These are phyloP conservation scores for Acacia concinna DNA, from an alignment of 331 rosid species.

Conservation along the genomic window DNA sequence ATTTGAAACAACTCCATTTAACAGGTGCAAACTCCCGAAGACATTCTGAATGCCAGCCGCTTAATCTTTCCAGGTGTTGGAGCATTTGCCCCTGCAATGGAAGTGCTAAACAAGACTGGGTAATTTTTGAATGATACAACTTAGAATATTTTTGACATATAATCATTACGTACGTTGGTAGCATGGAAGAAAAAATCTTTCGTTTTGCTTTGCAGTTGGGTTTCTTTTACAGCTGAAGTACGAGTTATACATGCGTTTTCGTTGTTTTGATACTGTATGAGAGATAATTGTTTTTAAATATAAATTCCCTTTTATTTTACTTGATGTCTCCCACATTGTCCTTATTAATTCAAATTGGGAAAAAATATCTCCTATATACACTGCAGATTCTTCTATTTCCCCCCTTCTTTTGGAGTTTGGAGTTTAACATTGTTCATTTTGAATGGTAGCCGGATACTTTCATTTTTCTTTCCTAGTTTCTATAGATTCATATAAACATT, in stretches of 20 bases:
- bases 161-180: background rate
- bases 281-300: background rate
- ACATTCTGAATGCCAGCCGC: conserved; percentile 72
- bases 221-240: background rate
- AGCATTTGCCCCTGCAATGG: conserved; percentile 93
- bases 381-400: background rate
- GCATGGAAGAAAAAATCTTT: background rate
- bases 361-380: background rate
- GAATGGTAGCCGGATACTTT: conserved; percentile 12
- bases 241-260: background rate
- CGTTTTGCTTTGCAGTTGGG: background rate
- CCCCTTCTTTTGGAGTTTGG: conserved; percentile 4
- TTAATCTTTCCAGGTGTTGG: conserved; percentile 91
- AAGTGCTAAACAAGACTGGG: conserved; percentile 81
- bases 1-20: conserved; percentile 17
- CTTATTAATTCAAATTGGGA: conserved; percentile 4
- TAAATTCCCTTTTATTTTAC: background rate
- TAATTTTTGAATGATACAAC: conserved; percentile 12
- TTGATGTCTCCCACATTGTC: background rate
- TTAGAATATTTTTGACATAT: background rate
- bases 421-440: background rate
- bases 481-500: conserved; percentile 15
- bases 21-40: conserved; percentile 81
- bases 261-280: background rate
- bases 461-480: conserved; percentile 4